Evolutionary conservation across 352 stramenopile genomes (phyloP), one percentile per base, ranked within the genome.

Genomic region (Phytopythium vexans): DNA sequence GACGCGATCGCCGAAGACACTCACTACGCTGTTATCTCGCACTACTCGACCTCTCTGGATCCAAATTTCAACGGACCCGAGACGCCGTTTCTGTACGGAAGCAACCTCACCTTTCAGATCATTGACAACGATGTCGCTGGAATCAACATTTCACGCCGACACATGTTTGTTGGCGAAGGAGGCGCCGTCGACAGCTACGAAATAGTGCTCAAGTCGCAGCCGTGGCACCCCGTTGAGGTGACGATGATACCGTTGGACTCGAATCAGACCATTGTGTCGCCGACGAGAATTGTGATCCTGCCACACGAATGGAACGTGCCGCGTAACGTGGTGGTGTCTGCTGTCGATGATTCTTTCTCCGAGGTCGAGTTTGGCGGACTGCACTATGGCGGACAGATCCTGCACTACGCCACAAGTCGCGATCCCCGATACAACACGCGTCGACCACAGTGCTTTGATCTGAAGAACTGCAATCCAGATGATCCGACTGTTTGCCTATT

Each of bases 341-440:
- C 79, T 1, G 67, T 89, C 6, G 79, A 90, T 27, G 82, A 92
- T 36, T 36, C 41, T 1, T 14, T 77, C 4, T 89, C 79, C 0
- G 82, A 92, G 36, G 68, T 66, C 14, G 82, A 90, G 51, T 84
- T 72, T 37, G 67, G 76, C 5, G 79, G 82, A 1, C 60, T 92
- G 0, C 73, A 92, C 33, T 69, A 52, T 37, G 82, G 82, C 8
- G 82, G 82, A 0, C 48, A 67, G 4, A 48, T 92, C 2, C 31
- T 87, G 0, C 82, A 90, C 41, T 86, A 73, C 46, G 72, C 67
- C 0, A 58, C 62, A 14, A 92, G 82, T 35, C 66, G 63, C 27
- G 82, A 92, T 49, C 67, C 77, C 8, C 61, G 79, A 9, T 92
- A 92, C 39, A 69, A 84, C 41, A 87, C 82, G 8, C 61, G 69